A percentile compares a stretch with the other conserved stretches of the same genome.
phyloP scores from a whole-genome alignment of 495 filamentous ascomycete genomes.

The Halenospora varia region DNA sequence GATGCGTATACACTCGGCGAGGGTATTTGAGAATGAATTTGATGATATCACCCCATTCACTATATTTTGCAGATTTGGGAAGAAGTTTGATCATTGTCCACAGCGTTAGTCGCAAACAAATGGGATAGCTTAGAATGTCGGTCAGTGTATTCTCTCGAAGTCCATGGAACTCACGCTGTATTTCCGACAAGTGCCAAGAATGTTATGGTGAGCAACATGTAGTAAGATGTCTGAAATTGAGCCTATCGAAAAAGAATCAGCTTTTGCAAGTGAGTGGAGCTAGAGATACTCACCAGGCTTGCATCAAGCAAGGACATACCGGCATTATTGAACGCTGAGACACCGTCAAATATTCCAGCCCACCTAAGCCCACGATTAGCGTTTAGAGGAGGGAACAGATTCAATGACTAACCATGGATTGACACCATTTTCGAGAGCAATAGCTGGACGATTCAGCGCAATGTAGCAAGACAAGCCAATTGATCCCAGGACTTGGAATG shows the following conservation, averaged over 20 bases:
- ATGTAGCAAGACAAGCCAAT: slow-evolving; percentile 70
- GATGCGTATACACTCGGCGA: slow-evolving; percentile 85
- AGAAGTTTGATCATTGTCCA: slow-evolving; percentile 50
- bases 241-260: slow-evolving; percentile 32
- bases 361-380: too few relatives aligned
- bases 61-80: slow-evolving; percentile 38
- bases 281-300: slow-evolving; percentile 52
- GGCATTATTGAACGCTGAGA: slow-evolving; percentile 79
- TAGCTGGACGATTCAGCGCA: slow-evolving; percentile 48
- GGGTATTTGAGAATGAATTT: slow-evolving; percentile 89
- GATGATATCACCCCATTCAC: slow-evolving; percentile 55
- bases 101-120: slow-evolving; percentile 68
- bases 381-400: too few relatives aligned
- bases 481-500: slow-evolving; percentile 64
- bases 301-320: slow-evolving; percentile 79
- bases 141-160: not conserved
- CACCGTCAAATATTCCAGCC: slow-evolving; percentile 62
- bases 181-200: slow-evolving; percentile 79
- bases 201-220: slow-evolving; percentile 68
- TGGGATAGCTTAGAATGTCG: slow-evolving; percentile 46
- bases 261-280: not conserved
- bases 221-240: slow-evolving; percentile 58
- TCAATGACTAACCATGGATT: slow-evolving; percentile 44
- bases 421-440: slow-evolving; percentile 58
- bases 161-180: slow-evolving; percentile 40